phyloP scores from a whole-genome alignment of 108 stramenopile genomes.

The Cylindrotheca closterium region DNA sequence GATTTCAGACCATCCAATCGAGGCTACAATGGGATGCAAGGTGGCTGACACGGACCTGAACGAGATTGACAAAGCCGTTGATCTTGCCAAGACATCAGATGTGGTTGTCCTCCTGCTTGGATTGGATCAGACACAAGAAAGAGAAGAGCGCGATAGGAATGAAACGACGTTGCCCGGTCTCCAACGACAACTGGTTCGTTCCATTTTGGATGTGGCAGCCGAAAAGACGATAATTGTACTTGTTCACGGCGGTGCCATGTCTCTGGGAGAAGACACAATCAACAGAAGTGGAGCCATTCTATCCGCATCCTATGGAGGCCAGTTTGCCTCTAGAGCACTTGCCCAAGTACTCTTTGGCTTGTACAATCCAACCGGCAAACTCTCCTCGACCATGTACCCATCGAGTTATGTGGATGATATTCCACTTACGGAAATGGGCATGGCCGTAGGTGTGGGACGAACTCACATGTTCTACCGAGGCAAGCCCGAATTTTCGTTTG shows the following conservation, averaged over 20 bases:
- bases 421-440: constrained; percentile 41
- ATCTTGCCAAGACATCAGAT: constrained; percentile 30
- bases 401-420: constrained; percentile 33
- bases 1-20: constrained; percentile 5
- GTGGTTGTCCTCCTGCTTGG: constrained; percentile 40
- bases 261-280: constrained; percentile 16
- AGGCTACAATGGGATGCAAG: constrained; percentile 13
- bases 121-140: constrained; percentile 37
- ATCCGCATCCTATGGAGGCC: constrained; percentile 39
- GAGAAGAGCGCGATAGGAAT: constrained; percentile 48
- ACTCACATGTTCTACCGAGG: constrained; percentile 51
- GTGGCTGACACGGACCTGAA: constrained; percentile 4
- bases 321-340: constrained; percentile 37
- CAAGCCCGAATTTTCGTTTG: constrained; percentile 43
- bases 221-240: constrained; percentile 24
- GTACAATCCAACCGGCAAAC: constrained; percentile 54
- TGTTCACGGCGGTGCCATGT: constrained; percentile 31
- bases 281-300: constrained; percentile 20
- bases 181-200: constrained; percentile 34
- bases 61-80: constrained; percentile 20
- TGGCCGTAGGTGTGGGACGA: constrained; percentile 43
- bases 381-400: constrained; percentile 48
- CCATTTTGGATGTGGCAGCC: constrained; percentile 24
- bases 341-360: constrained; percentile 42
- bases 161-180: constrained; percentile 41